Evolutionary conservation across 2,329 filamentous ascomycete genomes (phyloP).

Genomic region (Fusarium abutilonis): DNA sequence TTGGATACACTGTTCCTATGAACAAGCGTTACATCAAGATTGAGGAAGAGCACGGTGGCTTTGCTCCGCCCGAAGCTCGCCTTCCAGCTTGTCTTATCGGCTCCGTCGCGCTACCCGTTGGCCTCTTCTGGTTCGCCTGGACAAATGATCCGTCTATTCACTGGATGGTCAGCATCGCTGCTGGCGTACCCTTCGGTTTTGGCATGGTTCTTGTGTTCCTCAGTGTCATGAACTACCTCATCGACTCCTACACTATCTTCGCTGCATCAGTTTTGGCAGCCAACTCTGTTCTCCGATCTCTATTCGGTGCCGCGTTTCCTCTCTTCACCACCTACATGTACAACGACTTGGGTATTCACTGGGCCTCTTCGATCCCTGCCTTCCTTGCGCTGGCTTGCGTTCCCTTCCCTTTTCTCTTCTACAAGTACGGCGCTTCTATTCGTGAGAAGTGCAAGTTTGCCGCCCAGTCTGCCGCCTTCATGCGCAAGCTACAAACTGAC

Average conservation of each 20-base stretch:
- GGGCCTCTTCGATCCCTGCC: constrained; percentile 34
- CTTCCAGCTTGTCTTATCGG: constrained; percentile 30
- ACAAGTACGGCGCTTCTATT: constrained; percentile 35
- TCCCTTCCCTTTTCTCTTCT: constrained; percentile 39
- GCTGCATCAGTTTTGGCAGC: constrained; percentile 34
- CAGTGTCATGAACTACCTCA: constrained; percentile 40
- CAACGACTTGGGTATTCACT: constrained; percentile 33
- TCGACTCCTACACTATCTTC: constrained; percentile 39
- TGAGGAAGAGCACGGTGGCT: constrained; percentile 31
- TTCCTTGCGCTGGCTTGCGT: constrained; percentile 36
- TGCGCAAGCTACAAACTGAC: constrained; percentile 32
- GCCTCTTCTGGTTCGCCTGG: constrained; percentile 70
- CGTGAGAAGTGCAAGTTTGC: constrained; percentile 39
- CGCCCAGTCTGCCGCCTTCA: constrained; percentile 35
- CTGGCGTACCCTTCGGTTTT: constrained; percentile 59
- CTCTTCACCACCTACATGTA: constrained; percentile 38
- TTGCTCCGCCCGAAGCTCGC: constrained; percentile 33
- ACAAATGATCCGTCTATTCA: constrained; percentile 62
- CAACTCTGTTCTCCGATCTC: constrained; percentile 34
- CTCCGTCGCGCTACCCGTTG: constrained; percentile 25
- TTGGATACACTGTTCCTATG: constrained; percentile 31
- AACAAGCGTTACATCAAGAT: constrained; percentile 36
- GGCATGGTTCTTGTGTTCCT: constrained; percentile 60
- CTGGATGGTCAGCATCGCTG: constrained; percentile 59
- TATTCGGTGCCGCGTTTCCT: constrained; percentile 36